Conservation (phyloP, 208 protist genomes). For the Leishmania major region DNA sequence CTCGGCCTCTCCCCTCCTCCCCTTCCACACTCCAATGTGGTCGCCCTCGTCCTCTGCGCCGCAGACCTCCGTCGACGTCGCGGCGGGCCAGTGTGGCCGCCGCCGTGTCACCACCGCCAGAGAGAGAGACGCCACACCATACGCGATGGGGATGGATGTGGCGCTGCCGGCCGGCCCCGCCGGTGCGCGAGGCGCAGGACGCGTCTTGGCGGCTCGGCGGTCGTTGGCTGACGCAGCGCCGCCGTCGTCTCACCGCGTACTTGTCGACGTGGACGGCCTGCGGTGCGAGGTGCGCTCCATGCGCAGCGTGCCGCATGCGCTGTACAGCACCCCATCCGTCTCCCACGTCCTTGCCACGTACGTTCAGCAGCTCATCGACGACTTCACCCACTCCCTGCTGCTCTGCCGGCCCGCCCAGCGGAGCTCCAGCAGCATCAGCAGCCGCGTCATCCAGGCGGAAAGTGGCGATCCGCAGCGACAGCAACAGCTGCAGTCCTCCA, state of each 20-base stretch:
- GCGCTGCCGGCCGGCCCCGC: background rate
- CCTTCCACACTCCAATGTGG: background rate
- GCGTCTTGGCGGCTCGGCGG: background rate
- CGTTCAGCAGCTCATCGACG: conserved; percentile 52
- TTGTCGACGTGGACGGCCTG: conserved; percentile 38
- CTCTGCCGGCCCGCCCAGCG: conserved; percentile 15
- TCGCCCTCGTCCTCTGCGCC: background rate
- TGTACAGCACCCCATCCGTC: conserved; percentile 37
- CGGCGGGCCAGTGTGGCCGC: background rate
- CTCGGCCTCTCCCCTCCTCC: background rate
- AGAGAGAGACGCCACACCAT: background rate
- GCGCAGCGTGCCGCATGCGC: conserved; percentile 45
- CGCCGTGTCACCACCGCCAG: background rate
- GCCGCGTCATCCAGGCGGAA: background rate
- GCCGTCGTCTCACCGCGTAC: too few relatives aligned
- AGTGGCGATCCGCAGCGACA: background rate
- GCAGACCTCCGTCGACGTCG: background rate
- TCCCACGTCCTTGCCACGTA: conserved; percentile 36
- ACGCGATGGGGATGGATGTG: background rate
- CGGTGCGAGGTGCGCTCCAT: conserved; percentile 60
- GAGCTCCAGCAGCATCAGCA: background rate
- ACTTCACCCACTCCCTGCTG: conserved; percentile 55
- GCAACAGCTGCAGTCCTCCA: background rate
- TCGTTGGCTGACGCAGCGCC: background rate
- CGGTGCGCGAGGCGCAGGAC: background rate